These are phyloP conservation scores for Penicillium sp. DNA, from an alignment of 2,329 filamentous ascomycete species.

Conservation along the genomic window DNA sequence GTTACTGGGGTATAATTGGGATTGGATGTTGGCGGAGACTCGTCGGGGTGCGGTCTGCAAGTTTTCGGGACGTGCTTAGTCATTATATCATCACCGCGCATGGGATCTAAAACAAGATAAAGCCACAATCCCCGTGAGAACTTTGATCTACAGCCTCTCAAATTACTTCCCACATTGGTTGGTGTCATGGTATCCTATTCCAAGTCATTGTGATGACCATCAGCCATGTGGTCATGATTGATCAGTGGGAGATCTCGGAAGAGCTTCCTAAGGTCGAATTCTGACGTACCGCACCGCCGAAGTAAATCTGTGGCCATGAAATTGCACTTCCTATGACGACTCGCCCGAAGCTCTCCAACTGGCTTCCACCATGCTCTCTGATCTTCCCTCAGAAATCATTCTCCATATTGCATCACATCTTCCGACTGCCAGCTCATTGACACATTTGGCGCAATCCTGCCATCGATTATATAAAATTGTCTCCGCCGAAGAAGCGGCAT, in stretches of 20 bases:
- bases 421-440: conserved; percentile 46
- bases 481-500: conserved; percentile 48
- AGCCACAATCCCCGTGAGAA: background rate
- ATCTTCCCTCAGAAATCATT: conserved; percentile 45
- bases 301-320: background rate
- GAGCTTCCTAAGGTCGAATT: background rate
- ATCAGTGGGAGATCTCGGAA: background rate
- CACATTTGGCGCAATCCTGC: conserved; percentile 47
- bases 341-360: background rate
- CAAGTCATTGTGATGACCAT: background rate
- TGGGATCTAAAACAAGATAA: background rate
- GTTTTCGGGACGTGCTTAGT: conserved; percentile 23
- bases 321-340: background rate
- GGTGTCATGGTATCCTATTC: background rate
- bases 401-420: conserved; percentile 44
- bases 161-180: background rate
- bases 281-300: background rate
- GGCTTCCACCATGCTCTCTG: conserved; percentile 28
- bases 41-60: conserved; percentile 19
- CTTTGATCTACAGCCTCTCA: background rate
- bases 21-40: conserved; percentile 12
- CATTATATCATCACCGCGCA: conserved; percentile 6
- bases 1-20: conserved; percentile 1
- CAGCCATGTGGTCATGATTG: background rate
- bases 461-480: conserved; percentile 47